Conservation (phyloP, 345 rosid genomes). For the Kernera saxatilis region DNA sequence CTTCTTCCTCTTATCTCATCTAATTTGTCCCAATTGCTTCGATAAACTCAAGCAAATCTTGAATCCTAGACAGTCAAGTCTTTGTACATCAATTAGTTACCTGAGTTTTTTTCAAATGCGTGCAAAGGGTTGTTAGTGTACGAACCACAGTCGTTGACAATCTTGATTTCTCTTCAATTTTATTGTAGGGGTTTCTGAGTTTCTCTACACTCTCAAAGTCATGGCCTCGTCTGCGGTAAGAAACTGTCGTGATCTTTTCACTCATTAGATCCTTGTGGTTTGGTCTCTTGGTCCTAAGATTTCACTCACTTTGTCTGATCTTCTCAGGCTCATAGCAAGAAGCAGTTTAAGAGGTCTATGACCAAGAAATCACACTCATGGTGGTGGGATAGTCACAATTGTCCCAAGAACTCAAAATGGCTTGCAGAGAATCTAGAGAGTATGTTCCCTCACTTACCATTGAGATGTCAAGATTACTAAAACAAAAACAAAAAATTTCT, state of each 20-base stretch:
- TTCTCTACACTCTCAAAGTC: background rate
- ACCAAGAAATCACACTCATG: constrained; percentile 61
- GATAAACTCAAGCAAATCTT: background rate
- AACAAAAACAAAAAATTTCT: background rate
- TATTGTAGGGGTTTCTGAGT: constrained; percentile 6
- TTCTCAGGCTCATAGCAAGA: constrained; percentile 31
- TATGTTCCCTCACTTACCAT: constrained; percentile 14
- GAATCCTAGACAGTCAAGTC: background rate
- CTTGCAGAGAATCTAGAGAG: constrained; percentile 83
- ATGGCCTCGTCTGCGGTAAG: constrained; percentile 35
- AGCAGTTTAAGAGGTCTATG: constrained; percentile 41
- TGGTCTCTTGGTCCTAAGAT: background rate
- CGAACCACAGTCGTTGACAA: background rate
- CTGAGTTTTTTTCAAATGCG: background rate
- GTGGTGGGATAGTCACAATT: constrained; percentile 89
- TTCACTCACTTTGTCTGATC: background rate
- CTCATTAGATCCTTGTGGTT: constrained; percentile 7
- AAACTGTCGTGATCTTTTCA: background rate
- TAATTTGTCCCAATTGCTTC: background rate
- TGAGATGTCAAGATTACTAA: background rate
- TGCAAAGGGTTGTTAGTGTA: background rate
- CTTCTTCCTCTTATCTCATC: constrained; percentile 23
- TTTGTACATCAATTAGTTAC: background rate
- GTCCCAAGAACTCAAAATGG: constrained; percentile 79
- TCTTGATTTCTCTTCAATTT: background rate